These are phyloP conservation scores for Linnemannia schmuckeri DNA, from an alignment of 192 early-diverging fungal genomes.

Conservation along the genomic window DNA sequence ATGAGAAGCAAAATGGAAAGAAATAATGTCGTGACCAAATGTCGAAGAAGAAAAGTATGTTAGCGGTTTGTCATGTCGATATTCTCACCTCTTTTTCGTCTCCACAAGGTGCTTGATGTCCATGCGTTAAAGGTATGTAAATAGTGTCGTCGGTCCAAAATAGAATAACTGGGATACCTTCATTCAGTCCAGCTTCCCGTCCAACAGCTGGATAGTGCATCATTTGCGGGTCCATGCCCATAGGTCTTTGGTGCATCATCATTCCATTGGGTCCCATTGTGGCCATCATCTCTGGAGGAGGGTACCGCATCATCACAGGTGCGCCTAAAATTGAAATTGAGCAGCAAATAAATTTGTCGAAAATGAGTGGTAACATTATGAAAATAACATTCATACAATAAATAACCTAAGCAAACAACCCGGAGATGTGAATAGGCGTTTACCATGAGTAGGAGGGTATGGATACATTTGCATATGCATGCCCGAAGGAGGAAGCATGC, in stretches of 20 bases:
- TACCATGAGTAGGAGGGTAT: conserved; percentile 64
- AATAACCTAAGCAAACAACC: not conserved
- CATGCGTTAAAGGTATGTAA: not conserved
- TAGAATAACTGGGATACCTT: not conserved
- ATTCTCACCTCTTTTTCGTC: not conserved
- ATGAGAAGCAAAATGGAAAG: not conserved
- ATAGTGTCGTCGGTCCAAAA: not conserved
- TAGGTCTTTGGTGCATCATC: conserved; percentile 64
- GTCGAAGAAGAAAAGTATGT: not conserved
- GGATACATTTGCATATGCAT: conserved; percentile 67
- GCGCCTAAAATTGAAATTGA: conserved; percentile 30
- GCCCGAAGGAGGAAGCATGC: conserved; percentile 64
- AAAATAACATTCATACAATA: not conserved
- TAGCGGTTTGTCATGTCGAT: not conserved
- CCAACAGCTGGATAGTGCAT: conserved; percentile 44
- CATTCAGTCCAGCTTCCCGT: conserved; percentile 21
- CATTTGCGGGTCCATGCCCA: conserved; percentile 60
- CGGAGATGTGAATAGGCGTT: not conserved
- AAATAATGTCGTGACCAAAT: too few species aligned
- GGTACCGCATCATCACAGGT: conserved; percentile 71
- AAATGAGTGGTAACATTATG: not conserved
- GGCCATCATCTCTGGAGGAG: conserved; percentile 63
- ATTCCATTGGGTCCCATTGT: conserved; percentile 56
- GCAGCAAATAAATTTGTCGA: not conserved
- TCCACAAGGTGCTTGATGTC: too few species aligned